These are phyloP conservation scores for Lodderomyces pseudojiufengensis DNA, from an alignment of 1,139 yeast genomes.

Conservation along the genomic window DNA sequence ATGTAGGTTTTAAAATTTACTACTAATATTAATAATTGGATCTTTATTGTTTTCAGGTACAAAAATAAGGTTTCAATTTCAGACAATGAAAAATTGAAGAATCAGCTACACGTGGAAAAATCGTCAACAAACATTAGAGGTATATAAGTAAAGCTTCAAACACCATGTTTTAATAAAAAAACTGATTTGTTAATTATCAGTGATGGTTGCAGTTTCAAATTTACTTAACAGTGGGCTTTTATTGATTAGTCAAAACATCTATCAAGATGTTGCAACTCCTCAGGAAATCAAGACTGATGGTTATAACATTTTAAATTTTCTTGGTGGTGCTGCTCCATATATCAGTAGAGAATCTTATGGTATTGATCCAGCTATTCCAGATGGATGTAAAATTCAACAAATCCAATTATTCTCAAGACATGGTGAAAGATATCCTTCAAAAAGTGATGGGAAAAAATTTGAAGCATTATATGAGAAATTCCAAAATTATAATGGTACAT, in stretches of 20 bases:
- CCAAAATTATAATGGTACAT: constrained; percentile 21
- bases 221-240: constrained; percentile 29
- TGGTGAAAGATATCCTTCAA: constrained; percentile 68
- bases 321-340: constrained; percentile 50
- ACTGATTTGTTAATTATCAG: too few relatives aligned
- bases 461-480: constrained; percentile 21
- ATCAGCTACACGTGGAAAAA: too few relatives aligned
- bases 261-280: constrained; percentile 33
- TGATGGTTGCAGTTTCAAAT: constrained; percentile 33
- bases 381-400: constrained; percentile 54
- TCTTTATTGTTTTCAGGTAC: too few relatives aligned
- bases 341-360: constrained; percentile 44
- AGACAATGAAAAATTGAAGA: too few relatives aligned
- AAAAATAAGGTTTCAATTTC: too few relatives aligned
- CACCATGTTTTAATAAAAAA: not conserved
- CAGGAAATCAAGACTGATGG: constrained; percentile 36
- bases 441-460: constrained; percentile 21
- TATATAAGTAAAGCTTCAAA: too few relatives aligned
- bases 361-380: constrained; percentile 46
- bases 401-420: constrained; percentile 66
- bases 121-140: too few relatives aligned
- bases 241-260: constrained; percentile 25
- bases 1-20: too few relatives aligned
- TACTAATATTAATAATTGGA: too few relatives aligned
- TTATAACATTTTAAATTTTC: constrained; percentile 39